Conservation (phyloP, 352 stramenopile species). For the Pythium vanterpoolii region DNA sequence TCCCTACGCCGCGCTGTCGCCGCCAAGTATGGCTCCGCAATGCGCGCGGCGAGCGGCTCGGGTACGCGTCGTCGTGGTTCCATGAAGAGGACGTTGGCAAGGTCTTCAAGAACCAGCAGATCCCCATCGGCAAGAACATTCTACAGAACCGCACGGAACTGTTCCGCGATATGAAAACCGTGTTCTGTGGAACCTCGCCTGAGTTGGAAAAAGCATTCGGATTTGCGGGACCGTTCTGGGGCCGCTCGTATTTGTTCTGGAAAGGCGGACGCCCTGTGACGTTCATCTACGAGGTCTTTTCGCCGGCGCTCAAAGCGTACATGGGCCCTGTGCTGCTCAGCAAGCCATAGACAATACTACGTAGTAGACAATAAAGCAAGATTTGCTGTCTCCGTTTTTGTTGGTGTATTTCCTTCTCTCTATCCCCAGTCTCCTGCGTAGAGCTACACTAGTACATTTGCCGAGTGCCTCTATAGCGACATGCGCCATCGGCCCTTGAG, state of each 20-base stretch:
- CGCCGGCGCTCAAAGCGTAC: slow-evolving; percentile 68
- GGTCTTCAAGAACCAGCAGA: slow-evolving; percentile 78
- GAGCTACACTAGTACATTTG: slow-evolving; percentile 20
- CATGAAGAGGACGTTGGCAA: slow-evolving; percentile 54
- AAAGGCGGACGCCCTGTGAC: slow-evolving; percentile 69
- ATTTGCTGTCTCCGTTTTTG: neutral
- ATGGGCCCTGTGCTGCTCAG: slow-evolving; percentile 64
- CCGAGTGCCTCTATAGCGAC: slow-evolving; percentile 51
- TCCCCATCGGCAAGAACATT: slow-evolving; percentile 84
- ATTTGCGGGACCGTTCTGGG: slow-evolving; percentile 71
- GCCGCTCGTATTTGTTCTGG: slow-evolving; percentile 86
- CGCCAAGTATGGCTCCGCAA: slow-evolving; percentile 84
- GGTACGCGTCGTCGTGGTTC: slow-evolving; percentile 82
- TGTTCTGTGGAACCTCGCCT: slow-evolving; percentile 60
- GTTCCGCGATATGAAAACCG: slow-evolving; percentile 82
- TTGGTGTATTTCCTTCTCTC: neutral
- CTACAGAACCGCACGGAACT: slow-evolving; percentile 79
- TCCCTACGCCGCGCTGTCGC: slow-evolving; percentile 53
- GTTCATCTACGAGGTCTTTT: slow-evolving; percentile 90
- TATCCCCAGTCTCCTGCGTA: slow-evolving; percentile 3
- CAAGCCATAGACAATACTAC: neutral
- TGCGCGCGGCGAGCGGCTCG: slow-evolving; percentile 57
- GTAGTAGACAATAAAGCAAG: neutral
- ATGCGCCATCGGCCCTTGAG: slow-evolving; percentile 83
- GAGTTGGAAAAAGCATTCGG: slow-evolving; percentile 66